These are phyloP conservation scores for Emericellopsis terricola DNA, from an alignment of 495 filamentous ascomycete species.

Conservation along the genomic window DNA sequence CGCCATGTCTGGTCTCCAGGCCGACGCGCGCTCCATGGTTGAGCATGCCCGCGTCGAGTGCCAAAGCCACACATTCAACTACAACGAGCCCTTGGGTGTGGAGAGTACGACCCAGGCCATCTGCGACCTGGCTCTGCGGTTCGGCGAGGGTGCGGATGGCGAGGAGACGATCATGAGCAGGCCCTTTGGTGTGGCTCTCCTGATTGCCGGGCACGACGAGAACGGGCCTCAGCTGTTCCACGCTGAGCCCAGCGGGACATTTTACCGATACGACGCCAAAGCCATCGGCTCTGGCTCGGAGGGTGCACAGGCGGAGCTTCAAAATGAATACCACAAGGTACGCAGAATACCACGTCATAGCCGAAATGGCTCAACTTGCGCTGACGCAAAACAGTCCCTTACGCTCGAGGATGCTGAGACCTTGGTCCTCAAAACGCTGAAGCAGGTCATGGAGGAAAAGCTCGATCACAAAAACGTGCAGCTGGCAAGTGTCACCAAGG, in stretches of 20 bases:
- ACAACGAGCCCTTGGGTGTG: conserved; percentile 79
- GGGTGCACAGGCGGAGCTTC: conserved; percentile 91
- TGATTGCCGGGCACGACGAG: conserved; percentile 95
- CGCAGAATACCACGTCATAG: too few relatives aligned
- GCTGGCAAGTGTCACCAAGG: conserved; percentile 92
- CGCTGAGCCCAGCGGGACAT: conserved; percentile 91
- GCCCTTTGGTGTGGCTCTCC: conserved; percentile 88
- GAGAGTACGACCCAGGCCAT: conserved; percentile 98
- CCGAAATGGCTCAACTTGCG: too few relatives aligned
- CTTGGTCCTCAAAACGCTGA: conserved; percentile 89
- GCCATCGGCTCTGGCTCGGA: conserved; percentile 93
- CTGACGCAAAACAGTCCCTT: conserved; percentile 60
- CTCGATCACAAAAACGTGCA: conserved; percentile 97
- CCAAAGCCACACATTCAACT: conserved; percentile 94
- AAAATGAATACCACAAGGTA: conserved; percentile 93
- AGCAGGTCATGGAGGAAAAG: conserved; percentile 99
- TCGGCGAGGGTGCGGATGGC: conserved; percentile 92
- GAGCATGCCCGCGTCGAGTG: conserved; percentile 96
- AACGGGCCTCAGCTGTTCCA: conserved; percentile 96
- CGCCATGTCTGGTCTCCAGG: conserved; percentile 94
- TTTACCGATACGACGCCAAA: conserved; percentile 98
- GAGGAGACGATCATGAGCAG: conserved; percentile 97
- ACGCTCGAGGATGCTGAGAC: conserved; percentile 88
- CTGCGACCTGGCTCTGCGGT: conserved; percentile 88
- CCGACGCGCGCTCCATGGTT: conserved; percentile 87